phyloP scores from a whole-genome alignment of 2,329 filamentous ascomycete species.

The Mariannaea sp. region DNA sequence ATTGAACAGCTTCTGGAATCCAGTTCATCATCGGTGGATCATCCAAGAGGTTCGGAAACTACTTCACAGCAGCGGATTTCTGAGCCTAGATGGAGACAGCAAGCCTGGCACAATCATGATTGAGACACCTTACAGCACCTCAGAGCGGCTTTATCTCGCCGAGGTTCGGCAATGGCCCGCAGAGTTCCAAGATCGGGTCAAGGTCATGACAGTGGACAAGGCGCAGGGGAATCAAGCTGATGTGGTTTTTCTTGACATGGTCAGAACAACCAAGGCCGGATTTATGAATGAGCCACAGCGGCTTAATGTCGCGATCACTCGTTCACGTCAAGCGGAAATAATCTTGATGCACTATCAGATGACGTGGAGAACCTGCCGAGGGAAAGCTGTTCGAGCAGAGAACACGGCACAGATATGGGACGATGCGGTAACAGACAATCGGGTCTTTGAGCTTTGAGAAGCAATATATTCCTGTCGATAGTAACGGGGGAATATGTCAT shows the following conservation, averaged over 20 bases:
- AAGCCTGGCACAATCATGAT: slow-evolving; percentile 48
- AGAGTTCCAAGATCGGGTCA: slow-evolving; percentile 40
- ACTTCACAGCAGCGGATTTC: slow-evolving; percentile 41
- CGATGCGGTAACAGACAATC: slow-evolving; percentile 32
- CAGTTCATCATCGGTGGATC: slow-evolving; percentile 45
- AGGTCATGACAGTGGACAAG: slow-evolving; percentile 51
- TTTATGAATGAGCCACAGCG: slow-evolving; percentile 52
- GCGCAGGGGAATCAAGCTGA: slow-evolving; percentile 55
- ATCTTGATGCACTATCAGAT: slow-evolving; percentile 51
- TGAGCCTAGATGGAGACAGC: slow-evolving; percentile 30
- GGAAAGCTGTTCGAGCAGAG: slow-evolving; percentile 22
- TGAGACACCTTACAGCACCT: slow-evolving; percentile 49
- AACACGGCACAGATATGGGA: slow-evolving; percentile 42
- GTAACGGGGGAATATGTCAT: too few species aligned
- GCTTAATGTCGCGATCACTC: slow-evolving; percentile 52
- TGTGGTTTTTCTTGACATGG: slow-evolving; percentile 53
- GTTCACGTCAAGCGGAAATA: slow-evolving; percentile 51
- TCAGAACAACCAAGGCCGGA: slow-evolving; percentile 44
- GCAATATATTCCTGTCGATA: neutral
- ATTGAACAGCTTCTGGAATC: slow-evolving; percentile 49
- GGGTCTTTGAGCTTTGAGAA: slow-evolving; percentile 30
- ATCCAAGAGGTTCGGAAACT: slow-evolving; percentile 41
- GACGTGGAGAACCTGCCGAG: slow-evolving; percentile 29
- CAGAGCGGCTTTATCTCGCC: slow-evolving; percentile 43
- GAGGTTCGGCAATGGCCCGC: slow-evolving; percentile 37